Evolutionary conservation across 345 rosid species (phyloP), one percentile per base, ranked within the genome.

Genomic region (Murraya koenigii): DNA sequence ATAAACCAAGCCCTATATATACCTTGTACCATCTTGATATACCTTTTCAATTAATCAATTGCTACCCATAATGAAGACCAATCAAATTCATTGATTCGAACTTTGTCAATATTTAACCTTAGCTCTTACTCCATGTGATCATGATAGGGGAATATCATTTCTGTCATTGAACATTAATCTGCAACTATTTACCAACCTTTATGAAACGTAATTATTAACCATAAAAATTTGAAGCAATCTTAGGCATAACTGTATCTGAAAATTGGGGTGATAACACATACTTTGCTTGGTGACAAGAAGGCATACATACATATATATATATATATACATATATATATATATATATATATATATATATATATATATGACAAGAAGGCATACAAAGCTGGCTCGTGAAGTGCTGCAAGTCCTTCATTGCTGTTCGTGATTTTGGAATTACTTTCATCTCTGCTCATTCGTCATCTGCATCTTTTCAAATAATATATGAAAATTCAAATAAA

Each of bases 141-240:
- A 44, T 44, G 49, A 44, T 13, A 13, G 49, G 49, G 3, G 14
- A 44, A 44, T 19, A 33, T 69, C 33, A 44, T 33, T 38, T 38
- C 20, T 75, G 61, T 32, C 19, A 59, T 8, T 41, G 49, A 55
- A 8, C 60, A 28, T 63, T 39, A 63, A 70, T 59, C 70, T 70
- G 8, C 41, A 71, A 54, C 23, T 54, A 55, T 52, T 9, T 32
- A 49, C 55, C 76, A 56, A 76, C 36, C 36, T 35, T 75, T 33
- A 30, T 64, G 19, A 75, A 75, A 33, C 70, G 8, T 36, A 55
- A 69, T 75, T 63, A 80, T 69, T 33, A 49, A 15, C 3, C 30
- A 60, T 8, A 41, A 17, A 44, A 25, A 26, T 28, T 39, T 17
- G 4, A 74, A 74, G 77, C 38, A 61, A 74, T 39, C 36, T 26